phyloP scores from a whole-genome alignment of 306 rosid genomes.

The Vigna hirtella region DNA sequence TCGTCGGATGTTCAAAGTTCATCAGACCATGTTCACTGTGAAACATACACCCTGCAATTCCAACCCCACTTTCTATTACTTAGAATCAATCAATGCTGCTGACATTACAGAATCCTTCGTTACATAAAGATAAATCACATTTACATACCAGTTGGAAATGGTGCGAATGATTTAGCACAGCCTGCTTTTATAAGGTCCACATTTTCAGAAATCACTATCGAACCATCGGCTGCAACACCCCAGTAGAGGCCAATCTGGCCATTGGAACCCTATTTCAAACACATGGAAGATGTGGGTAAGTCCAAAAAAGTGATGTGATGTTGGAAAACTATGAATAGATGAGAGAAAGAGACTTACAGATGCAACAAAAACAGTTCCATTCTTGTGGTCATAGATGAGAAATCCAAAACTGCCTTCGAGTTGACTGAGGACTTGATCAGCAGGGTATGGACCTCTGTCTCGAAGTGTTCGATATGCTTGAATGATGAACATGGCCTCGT shows the following conservation, averaged over 20 bases:
- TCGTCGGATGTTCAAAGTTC: slow-evolving; percentile 88
- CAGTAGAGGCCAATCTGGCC: slow-evolving; percentile 72
- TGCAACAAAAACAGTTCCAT: slow-evolving; percentile 76
- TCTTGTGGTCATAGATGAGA: slow-evolving; percentile 68
- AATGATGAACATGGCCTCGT: slow-evolving; percentile 80
- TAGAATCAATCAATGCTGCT: background rate
- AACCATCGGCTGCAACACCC: slow-evolving; percentile 90
- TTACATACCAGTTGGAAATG: slow-evolving; percentile 74
- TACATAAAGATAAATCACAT: background rate
- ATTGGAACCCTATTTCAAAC: slow-evolving; percentile 71
- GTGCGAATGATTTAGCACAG: slow-evolving; percentile 97
- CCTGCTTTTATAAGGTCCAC: slow-evolving; percentile 72
- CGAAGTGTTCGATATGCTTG: slow-evolving; percentile 90
- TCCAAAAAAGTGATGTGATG: too few species aligned
- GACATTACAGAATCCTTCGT: background rate
- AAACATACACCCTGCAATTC: slow-evolving; percentile 84
- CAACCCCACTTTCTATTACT: slow-evolving; percentile 4
- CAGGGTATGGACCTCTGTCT: slow-evolving; percentile 92
- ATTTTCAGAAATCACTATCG: slow-evolving; percentile 76
- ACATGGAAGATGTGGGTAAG: slow-evolving; percentile 9
- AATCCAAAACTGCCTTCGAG: slow-evolving; percentile 90
- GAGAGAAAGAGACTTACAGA: slow-evolving; percentile 52
- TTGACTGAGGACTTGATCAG: slow-evolving; percentile 90
- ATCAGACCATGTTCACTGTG: slow-evolving; percentile 78
- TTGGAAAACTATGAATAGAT: background rate